A percentile compares a stretch with the other conserved stretches of the same genome.
These are phyloP conservation scores for Plasmodium knowlesi DNA, from an alignment of 169 alveolate species.

Conservation along the genomic window DNA sequence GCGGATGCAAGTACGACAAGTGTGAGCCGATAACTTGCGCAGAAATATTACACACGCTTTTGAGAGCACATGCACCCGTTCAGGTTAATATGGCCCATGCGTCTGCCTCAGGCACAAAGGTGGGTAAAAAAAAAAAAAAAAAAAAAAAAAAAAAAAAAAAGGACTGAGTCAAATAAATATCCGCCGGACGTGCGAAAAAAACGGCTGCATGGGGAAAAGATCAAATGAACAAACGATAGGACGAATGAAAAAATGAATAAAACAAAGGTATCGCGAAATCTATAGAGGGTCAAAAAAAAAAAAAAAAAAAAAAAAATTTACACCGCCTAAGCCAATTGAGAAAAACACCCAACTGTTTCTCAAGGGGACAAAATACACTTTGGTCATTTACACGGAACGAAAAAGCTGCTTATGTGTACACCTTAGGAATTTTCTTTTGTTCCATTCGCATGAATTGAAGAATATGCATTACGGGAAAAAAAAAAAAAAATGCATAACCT, in stretches of 20 bases:
- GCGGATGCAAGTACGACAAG: background rate
- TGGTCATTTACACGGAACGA: background rate
- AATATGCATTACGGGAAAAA: background rate
- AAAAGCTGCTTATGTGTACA: background rate
- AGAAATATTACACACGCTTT: background rate
- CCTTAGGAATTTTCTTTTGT: background rate
- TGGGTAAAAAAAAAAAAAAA: background rate
- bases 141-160: background rate
- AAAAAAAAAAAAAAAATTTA: background rate
- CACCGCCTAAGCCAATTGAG: background rate
- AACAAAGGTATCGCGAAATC: conserved; percentile 3
- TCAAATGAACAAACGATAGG: background rate
- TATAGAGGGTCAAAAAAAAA: background rate
- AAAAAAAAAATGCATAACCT: background rate
- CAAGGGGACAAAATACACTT: background rate
- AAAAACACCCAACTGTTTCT: background rate
- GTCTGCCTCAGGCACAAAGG: background rate
- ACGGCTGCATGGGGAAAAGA: background rate
- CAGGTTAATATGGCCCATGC: background rate
- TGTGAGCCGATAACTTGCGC: background rate
- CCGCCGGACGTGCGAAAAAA: background rate
- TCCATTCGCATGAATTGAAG: background rate
- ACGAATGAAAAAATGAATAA: background rate
- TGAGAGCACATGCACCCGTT: background rate
- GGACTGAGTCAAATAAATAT: no score